Evolutionary conservation across 768 basidiomycete genomes (phyloP).

Genomic region (Russula compacta): DNA sequence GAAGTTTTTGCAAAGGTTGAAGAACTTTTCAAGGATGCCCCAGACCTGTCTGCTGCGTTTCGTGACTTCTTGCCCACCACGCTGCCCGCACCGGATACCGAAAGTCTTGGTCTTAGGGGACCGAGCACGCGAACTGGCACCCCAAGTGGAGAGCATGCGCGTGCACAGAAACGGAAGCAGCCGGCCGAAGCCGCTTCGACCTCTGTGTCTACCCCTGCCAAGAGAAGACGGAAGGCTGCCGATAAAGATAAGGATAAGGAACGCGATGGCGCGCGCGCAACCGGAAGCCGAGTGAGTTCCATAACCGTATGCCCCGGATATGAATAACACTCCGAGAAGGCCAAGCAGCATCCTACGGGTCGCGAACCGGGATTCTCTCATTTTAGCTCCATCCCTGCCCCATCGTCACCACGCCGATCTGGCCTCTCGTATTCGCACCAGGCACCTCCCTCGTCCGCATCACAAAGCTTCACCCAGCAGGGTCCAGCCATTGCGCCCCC

Average conservation of each 20-base stretch:
- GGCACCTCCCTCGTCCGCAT: conserved; percentile 8
- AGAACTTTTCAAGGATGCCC: conserved; percentile 62
- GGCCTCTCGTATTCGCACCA: conserved; percentile 15
- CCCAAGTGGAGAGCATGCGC: conserved; percentile 33
- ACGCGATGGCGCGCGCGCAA: conserved; percentile 21
- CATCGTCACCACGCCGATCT: conserved; percentile 25
- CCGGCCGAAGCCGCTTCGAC: conserved; percentile 13
- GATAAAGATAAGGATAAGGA: conserved; percentile 36
- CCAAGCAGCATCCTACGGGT: conserved; percentile 21
- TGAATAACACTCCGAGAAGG: conserved; percentile 17
- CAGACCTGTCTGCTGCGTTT: conserved; percentile 66
- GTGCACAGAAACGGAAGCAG: conserved; percentile 29
- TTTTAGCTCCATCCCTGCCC: conserved; percentile 23
- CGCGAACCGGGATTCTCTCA: conserved; percentile 23
- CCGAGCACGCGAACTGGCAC: conserved; percentile 19
- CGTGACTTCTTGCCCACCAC: conserved; percentile 59
- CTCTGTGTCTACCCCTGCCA: conserved; percentile 43
- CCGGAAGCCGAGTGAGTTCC: conserved; percentile 14
- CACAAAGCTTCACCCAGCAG: neutral
- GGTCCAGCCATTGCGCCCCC: conserved; percentile 5
- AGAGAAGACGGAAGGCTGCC: conserved; percentile 56
- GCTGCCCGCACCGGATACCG: neutral
- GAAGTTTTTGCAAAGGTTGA: conserved; percentile 65
- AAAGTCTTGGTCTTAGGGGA: conserved; percentile 12
- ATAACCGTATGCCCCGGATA: neutral